These are phyloP conservation scores for Xylaria sp. DNA, from an alignment of 2,329 filamentous ascomycete genomes.

Conservation along the genomic window DNA sequence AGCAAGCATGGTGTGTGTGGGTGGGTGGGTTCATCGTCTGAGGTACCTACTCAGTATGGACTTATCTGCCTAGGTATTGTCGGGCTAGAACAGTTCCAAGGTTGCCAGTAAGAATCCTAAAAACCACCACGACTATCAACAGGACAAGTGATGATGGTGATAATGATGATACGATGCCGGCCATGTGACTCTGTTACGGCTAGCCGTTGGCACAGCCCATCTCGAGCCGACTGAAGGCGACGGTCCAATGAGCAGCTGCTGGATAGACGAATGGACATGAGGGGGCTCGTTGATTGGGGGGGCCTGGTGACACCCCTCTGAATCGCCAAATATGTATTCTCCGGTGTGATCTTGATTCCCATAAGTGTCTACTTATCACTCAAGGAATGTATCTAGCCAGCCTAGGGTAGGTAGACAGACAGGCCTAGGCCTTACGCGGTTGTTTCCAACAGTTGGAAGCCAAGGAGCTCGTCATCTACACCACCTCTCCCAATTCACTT, in stretches of 20 bases:
- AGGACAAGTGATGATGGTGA: slow-evolving; percentile 14
- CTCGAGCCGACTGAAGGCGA: background rate
- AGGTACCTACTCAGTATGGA: too few species aligned
- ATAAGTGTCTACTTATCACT: too few species aligned
- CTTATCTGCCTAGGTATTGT: background rate
- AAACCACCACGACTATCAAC: slow-evolving; percentile 14
- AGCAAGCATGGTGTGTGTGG: background rate
- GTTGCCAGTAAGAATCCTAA: slow-evolving; percentile 20
- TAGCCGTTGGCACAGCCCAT: slow-evolving; percentile 12
- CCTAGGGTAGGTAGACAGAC: too few species aligned
- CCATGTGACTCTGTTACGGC: slow-evolving; percentile 28
- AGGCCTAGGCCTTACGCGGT: too few species aligned
- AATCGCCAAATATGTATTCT: slow-evolving; percentile 9
- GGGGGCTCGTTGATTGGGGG: slow-evolving; percentile 23
- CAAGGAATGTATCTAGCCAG: too few species aligned
- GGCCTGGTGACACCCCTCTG: slow-evolving; percentile 12
- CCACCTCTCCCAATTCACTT: too few species aligned
- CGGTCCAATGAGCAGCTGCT: slow-evolving; percentile 19
- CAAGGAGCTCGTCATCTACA: background rate
- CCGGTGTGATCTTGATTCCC: background rate
- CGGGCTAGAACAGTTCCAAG: too few species aligned
- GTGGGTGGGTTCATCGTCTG: background rate
- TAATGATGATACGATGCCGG: slow-evolving; percentile 14
- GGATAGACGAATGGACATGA: background rate
- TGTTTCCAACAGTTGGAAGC: too few species aligned